These are phyloP conservation scores for Termitomyces sp. DNA, from an alignment of 1,284 basidiomycete genomes.

Conservation along the genomic window DNA sequence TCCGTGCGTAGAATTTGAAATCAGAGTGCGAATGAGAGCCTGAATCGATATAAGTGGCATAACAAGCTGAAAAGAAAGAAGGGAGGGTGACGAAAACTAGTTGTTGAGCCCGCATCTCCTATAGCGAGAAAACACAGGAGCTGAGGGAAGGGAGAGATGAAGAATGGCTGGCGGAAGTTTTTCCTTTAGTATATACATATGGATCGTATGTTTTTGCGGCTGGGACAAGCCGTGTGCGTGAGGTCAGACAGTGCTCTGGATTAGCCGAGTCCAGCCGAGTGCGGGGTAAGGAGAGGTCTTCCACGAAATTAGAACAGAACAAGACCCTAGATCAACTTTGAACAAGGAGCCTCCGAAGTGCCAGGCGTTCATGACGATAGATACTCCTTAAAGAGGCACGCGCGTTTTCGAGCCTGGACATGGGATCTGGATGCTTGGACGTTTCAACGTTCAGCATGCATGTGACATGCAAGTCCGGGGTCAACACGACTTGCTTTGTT, in stretches of 20 bases:
- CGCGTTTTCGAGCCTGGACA: neutral
- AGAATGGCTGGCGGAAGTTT: neutral
- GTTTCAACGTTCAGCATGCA: too few species aligned
- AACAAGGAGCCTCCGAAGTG: too few species aligned
- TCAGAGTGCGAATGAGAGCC: neutral
- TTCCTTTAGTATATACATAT: neutral
- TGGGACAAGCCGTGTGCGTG: neutral
- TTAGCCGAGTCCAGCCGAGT: conserved; percentile 1
- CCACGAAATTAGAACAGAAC: neutral
- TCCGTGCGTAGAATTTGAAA: conserved; percentile 20
- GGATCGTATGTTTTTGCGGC: conserved; percentile 1
- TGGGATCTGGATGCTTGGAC: neutral
- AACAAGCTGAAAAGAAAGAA: neutral
- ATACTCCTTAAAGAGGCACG: neutral
- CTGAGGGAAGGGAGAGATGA: neutral
- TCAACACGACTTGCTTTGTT: neutral
- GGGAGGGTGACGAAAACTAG: neutral
- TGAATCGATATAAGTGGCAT: neutral
- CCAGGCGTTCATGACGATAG: too few species aligned
- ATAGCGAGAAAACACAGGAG: neutral
- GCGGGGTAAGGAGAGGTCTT: neutral
- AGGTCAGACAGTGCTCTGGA: neutral
- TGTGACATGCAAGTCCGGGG: neutral
- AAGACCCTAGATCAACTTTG: neutral
- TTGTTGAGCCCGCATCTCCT: conserved; percentile 8